These are phyloP conservation scores for Blastobotrys apis DNA, from an alignment of 1,139 yeast genomes.

Conservation along the genomic window DNA sequence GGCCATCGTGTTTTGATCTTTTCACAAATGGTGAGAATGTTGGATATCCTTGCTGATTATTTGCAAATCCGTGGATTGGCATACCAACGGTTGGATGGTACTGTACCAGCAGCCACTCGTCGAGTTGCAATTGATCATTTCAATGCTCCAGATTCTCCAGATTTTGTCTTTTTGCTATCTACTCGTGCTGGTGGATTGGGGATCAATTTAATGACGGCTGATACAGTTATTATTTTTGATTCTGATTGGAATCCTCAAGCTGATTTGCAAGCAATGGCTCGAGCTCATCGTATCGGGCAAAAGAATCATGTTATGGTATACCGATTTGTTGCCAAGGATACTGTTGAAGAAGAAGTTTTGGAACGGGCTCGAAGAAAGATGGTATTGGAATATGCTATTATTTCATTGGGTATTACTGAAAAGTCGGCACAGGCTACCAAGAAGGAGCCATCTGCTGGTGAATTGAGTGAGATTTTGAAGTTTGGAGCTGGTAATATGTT, in stretches of 20 bases:
- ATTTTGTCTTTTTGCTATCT: slow-evolving; percentile 83
- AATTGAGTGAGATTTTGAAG: slow-evolving; percentile 85
- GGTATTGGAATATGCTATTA: slow-evolving; percentile 97
- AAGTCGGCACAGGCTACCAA: slow-evolving; percentile 47
- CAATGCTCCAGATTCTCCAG: slow-evolving; percentile 89
- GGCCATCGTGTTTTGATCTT: slow-evolving; percentile 95
- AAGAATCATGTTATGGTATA: slow-evolving; percentile 96
- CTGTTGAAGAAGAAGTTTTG: slow-evolving; percentile 93
- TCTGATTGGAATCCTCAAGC: slow-evolving; percentile 99
- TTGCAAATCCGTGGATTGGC: slow-evolving; percentile 82
- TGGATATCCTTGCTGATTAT: slow-evolving; percentile 93
- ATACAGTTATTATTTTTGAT: slow-evolving; percentile 94
- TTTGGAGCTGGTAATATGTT: slow-evolving; percentile 99
- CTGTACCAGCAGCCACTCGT: slow-evolving; percentile 90
- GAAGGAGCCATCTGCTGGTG: slow-evolving; percentile 76
- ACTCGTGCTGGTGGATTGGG: slow-evolving; percentile 99
- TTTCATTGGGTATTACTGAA: slow-evolving; percentile 92
- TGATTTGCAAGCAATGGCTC: slow-evolving; percentile 98
- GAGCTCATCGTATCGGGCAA: slow-evolving; percentile 99
- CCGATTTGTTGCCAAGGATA: slow-evolving; percentile 92
- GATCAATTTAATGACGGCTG: slow-evolving; percentile 97
- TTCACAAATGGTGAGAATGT: slow-evolving; percentile 95
- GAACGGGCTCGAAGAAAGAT: slow-evolving; percentile 97
- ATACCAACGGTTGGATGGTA: slow-evolving; percentile 94
- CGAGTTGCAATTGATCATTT: slow-evolving; percentile 94